phyloP scores from a whole-genome alignment of 345 rosid genomes.

The Raphanus raphanistrum region DNA sequence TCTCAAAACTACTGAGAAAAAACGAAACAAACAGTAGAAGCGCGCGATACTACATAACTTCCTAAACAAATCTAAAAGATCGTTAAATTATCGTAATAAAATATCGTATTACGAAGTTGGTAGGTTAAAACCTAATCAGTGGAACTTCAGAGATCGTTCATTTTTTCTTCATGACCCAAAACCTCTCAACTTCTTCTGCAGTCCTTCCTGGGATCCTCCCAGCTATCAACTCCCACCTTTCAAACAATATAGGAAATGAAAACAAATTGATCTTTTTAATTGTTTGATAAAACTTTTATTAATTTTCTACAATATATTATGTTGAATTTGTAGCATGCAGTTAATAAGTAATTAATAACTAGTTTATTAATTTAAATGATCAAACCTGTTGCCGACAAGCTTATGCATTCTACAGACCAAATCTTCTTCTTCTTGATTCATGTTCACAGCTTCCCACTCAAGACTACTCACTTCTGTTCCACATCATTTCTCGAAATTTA shows the following conservation, averaged over 20 bases:
- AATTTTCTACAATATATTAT: background rate
- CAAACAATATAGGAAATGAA: background rate
- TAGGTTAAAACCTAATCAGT: background rate
- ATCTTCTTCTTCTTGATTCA: slow-evolving; percentile 64
- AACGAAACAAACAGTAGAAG: background rate
- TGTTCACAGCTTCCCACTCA: slow-evolving; percentile 52
- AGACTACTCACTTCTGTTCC: slow-evolving; percentile 60
- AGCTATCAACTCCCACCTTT: slow-evolving; percentile 72
- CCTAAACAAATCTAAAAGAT: background rate
- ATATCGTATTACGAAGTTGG: background rate
- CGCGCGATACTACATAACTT: background rate
- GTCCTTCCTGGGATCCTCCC: slow-evolving; percentile 67
- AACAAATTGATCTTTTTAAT: no score
- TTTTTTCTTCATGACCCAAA: slow-evolving; percentile 55
- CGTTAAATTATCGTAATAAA: background rate
- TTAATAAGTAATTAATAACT: background rate
- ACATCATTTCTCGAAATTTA: slow-evolving; percentile 5
- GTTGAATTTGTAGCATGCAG: background rate
- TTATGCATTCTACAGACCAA: slow-evolving; percentile 62
- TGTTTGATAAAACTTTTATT: background rate
- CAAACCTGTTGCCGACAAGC: slow-evolving; percentile 65
- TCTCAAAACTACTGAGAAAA: background rate
- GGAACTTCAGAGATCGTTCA: background rate
- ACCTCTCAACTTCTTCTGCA: slow-evolving; percentile 66
- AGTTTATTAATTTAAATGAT: background rate